Conservation (phyloP, 164 flowering plant species). For the Chimonanthus salicifolius region DNA sequence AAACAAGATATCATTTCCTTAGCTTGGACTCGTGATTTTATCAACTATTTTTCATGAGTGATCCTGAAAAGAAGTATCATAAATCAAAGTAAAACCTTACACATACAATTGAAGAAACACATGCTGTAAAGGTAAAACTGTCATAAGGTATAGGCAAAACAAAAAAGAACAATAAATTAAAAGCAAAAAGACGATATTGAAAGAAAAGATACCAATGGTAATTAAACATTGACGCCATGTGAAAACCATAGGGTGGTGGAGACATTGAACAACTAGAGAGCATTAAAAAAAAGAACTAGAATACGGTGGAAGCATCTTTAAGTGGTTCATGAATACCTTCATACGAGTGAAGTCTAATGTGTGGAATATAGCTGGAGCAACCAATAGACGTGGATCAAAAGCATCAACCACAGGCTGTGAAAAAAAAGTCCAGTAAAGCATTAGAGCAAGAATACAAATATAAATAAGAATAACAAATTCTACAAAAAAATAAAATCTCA, state of each 20-base stretch:
- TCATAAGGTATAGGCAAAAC: no score
- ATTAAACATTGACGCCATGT: no score
- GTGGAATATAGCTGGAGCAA: slow-evolving; percentile 74
- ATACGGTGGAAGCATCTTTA: not conserved
- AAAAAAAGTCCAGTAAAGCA: slow-evolving; percentile 10
- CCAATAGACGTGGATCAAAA: slow-evolving; percentile 96
- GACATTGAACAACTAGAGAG: not conserved
- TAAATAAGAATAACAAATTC: not conserved
- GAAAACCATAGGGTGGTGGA: not conserved
- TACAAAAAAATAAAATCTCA: not conserved
- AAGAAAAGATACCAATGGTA: no score
- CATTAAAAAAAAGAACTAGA: not conserved
- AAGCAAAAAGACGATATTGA: no score
- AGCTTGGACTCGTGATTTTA: no score
- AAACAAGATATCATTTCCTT: no score
- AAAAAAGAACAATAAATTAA: no score
- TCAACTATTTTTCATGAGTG: no score
- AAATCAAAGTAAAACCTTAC: no score
- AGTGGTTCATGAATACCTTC: slow-evolving; percentile 45
- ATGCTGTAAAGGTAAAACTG: no score
- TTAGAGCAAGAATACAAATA: not conserved
- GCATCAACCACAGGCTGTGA: slow-evolving; percentile 98
- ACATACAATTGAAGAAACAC: no score
- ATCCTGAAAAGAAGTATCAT: no score
- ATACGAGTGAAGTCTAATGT: slow-evolving; percentile 60